phyloP scores from a whole-genome alignment of 345 rosid genomes.

The Moricandia moricandioides region DNA sequence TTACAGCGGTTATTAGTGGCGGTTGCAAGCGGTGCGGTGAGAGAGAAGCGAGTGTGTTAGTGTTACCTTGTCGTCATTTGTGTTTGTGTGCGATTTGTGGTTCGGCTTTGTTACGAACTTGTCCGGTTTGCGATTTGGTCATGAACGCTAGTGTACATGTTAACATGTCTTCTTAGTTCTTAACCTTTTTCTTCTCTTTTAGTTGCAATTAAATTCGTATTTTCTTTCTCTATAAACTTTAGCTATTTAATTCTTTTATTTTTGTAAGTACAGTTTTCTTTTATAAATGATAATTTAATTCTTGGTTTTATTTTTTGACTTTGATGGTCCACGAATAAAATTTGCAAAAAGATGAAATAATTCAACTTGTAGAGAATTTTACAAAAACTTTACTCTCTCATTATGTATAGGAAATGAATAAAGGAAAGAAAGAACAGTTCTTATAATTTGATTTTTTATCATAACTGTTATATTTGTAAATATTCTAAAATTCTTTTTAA shows the following conservation, averaged over 20 bases:
- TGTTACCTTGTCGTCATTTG: slow-evolving; percentile 84
- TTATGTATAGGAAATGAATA: background rate
- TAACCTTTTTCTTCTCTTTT: background rate
- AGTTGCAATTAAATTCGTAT: background rate
- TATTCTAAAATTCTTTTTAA: slow-evolving; percentile 8
- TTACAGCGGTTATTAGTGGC: slow-evolving; percentile 6
- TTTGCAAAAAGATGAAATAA: background rate
- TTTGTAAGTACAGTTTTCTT: background rate
- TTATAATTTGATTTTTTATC: background rate
- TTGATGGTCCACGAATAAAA: slow-evolving; percentile 1
- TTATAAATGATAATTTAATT: background rate
- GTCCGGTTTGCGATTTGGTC: slow-evolving; percentile 50
- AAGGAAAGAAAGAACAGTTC: background rate
- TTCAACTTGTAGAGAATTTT: background rate
- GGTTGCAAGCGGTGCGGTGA: slow-evolving; percentile 62
- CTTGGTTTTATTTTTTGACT: background rate
- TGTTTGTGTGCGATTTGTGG: slow-evolving; percentile 74
- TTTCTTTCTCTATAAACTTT: background rate
- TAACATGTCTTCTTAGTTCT: slow-evolving; percentile 45
- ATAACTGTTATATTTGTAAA: background rate
- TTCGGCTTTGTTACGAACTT: slow-evolving; percentile 45
- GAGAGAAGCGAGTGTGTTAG: slow-evolving; percentile 65
- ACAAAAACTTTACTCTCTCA: background rate
- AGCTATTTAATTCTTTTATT: background rate
- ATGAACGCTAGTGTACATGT: slow-evolving; percentile 65